Evolutionary conservation across 257 asterid species (phyloP), one percentile per base, ranked within the genome.

Genomic region (Cruciata laevipes): DNA sequence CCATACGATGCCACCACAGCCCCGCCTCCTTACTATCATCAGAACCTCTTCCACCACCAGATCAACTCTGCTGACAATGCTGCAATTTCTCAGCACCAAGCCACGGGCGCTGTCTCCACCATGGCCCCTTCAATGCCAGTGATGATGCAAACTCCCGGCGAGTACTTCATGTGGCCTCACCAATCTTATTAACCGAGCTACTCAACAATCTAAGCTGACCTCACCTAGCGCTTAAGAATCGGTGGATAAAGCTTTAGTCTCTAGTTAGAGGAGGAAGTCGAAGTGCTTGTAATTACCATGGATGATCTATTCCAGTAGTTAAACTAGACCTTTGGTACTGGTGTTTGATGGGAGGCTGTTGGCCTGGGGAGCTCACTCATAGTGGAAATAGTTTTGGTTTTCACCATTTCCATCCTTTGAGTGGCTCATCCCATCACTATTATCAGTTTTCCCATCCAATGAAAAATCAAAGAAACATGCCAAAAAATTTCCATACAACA

Each of bases 121-220:
- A 78, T 82, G 84, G 78, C 61, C 21, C 57, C 81, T 18, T 75
- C 88, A 5, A 60, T 78, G 84, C 85, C 79, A 16, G 73, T 79
- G 66, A 73, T 79, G 66, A 74, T 87, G 77, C 83, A 83, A 24
- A 69, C 95, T 27, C 73, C 83, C 3, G 75, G 85, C 1, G 98
- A 90, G 79, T 82, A 78, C 35, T 86, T 75, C 87, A 77, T 93
- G 4, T 93, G 98, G 98, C 96, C 97, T 40, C 88, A 86, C 73
- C 96, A 85, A 72, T 81, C 95, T 27, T 88, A 86, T 76, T 85
- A 77, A 73, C 66, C 49, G 66, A 63, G 57, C 59, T 69, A 24
- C 65, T 61, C 69, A 57, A 71, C 61, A 63, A 24, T 58, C 61
- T 59, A 13, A 66, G 69, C 77, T 73, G 77, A 73, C 77, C 72